These are phyloP conservation scores for Nidula niveotomentosa DNA, from an alignment of 1,284 basidiomycete species.

Conservation along the genomic window DNA sequence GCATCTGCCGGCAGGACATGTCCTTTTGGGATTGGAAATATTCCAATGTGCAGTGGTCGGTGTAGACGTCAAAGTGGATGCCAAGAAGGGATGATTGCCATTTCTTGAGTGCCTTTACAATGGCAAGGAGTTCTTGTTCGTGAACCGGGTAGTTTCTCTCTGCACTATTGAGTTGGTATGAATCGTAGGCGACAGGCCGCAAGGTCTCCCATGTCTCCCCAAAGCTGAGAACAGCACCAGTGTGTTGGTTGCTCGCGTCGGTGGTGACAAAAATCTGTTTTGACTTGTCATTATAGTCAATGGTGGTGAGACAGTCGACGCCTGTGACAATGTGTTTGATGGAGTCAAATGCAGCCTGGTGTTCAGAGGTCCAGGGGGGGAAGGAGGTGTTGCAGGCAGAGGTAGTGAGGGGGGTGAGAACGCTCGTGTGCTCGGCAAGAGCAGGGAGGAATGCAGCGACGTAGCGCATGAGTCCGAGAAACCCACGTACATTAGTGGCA, in stretches of 20 bases:
- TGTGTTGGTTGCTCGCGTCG: constrained; percentile 28
- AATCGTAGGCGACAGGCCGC: too few species aligned
- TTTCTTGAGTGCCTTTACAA: too few species aligned
- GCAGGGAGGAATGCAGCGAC: constrained; percentile 27
- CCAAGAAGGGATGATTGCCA: too few species aligned
- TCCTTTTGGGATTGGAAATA: too few species aligned
- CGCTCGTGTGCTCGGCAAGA: constrained; percentile 23
- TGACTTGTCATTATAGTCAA: constrained; percentile 25
- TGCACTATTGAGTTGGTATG: too few species aligned
- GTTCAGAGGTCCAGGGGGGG: constrained; percentile 22
- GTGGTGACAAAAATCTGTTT: constrained; percentile 34
- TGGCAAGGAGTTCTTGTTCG: too few species aligned
- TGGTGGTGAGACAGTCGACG: constrained; percentile 22
- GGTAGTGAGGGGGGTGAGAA: constrained; percentile 26
- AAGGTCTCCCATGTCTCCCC: too few species aligned
- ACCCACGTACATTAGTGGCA: constrained; percentile 24
- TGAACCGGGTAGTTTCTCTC: too few species aligned
- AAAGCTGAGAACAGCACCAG: constrained; percentile 31
- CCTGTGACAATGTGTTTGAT: constrained; percentile 29
- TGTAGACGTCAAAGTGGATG: too few species aligned
- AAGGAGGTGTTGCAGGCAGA: constrained; percentile 19
- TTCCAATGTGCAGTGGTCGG: too few species aligned
- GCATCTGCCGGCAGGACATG: constrained; percentile 28
- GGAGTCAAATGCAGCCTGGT: constrained; percentile 28
- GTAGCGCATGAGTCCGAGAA: constrained; percentile 35